Percentiles rank a stretch among this genome's conserved stretches.
phyloP scores from a whole-genome alignment of 805 yeast species.

The Sungouiella thailandica region DNA sequence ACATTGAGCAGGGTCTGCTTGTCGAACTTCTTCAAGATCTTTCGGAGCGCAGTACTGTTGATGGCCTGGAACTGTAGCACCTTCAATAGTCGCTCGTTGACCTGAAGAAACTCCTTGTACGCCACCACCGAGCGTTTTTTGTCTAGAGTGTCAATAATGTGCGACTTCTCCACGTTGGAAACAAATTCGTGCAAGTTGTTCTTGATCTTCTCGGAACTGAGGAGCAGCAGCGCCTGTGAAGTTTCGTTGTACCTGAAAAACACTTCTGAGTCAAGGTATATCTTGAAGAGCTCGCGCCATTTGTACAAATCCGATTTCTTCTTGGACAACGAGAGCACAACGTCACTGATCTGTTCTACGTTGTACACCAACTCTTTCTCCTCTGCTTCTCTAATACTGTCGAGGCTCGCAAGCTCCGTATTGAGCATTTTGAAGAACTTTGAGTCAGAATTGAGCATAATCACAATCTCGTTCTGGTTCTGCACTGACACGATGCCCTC shows the following conservation, averaged over 20 bases:
- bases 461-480: conserved; percentile 30
- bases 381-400: conserved; percentile 37
- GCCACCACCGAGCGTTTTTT: conserved; percentile 41
- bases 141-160: conserved; percentile 38
- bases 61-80: conserved; percentile 56
- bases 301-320: conserved; percentile 52
- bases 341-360: conserved; percentile 39
- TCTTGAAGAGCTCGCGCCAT: conserved; percentile 66
- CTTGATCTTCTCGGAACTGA: conserved; percentile 43
- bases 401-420: conserved; percentile 48
- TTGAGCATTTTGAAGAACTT: conserved; percentile 56
- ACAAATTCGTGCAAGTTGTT: conserved; percentile 39
- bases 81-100: conserved; percentile 53
- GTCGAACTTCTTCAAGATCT: conserved; percentile 72
- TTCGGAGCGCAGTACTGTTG: conserved; percentile 58
- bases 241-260: conserved; percentile 52
- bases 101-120: conserved; percentile 44
- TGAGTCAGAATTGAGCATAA: conserved; percentile 50
- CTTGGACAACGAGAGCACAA: conserved; percentile 18
- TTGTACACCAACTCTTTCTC: conserved; percentile 38
- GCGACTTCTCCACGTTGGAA: conserved; percentile 32
- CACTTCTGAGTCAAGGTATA: conserved; percentile 62
- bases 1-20: conserved; percentile 59
- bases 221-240: conserved; percentile 35
- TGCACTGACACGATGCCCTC: conserved; percentile 9